Base-by-base conservation (phyloP, 352 stramenopile species). In the Pythium scleroteichum region DNA sequence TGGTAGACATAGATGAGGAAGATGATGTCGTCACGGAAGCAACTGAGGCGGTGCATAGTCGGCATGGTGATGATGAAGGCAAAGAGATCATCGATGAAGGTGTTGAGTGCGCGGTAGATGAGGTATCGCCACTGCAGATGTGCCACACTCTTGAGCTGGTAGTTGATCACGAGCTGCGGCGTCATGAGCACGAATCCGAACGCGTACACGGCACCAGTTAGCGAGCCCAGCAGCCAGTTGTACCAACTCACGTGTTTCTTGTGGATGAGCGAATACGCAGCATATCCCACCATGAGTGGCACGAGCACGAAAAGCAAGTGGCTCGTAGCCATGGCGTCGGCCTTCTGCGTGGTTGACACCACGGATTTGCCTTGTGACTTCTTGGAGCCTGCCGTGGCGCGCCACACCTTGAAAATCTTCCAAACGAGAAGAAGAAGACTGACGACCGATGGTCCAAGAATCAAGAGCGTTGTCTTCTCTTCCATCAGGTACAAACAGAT, bases 401-500 rank as follows among this genome's bases (percentile, higher is more conserved):
- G 64, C 66, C 63, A 87, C 4, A 88, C 73, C 51, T 90, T 88
- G 8, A 74, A 76, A 26, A 97, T 79, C 67, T 97, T 97, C 88
- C 89, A 97, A 16, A 95, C 57, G 13, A 97, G 85, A 29, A 97
- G 87, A 13, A 94, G 59, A 27, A 81, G 58, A 50, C 79, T 87
- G 50, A 93, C 78, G 4, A 72, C 72, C 6, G 78, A 79, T 10
- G 79, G 87, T 12, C 66, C 73, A 4, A 94, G 94, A 55, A 99
- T 96, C 14, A 99, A 72, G 20, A 98, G 76, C 24, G 90, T 98
- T 2, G 92, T 95, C 33, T 98, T 84, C 71, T 98, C 92, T 53
- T 99, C 94, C 50, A 98, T 75, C 24, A 99, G 82, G 66, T 97
- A 99, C 5, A 98, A 62, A 17, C 98, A 68, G 27, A 99, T 97